phyloP scores from a whole-genome alignment of 345 rosid genomes.

The Eucalyptus coolabah region DNA sequence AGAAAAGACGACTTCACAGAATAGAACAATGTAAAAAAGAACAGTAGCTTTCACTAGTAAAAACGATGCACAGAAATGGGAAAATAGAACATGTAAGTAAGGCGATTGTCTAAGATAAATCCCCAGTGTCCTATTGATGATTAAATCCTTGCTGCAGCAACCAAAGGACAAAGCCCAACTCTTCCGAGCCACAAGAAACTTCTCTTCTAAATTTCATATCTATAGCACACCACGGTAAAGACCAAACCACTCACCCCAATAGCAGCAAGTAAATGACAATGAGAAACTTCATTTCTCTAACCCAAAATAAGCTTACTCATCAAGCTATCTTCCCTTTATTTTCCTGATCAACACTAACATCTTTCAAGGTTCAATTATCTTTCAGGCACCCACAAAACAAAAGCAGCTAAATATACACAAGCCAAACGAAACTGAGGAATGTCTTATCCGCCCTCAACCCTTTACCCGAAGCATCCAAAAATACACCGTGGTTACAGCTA shows the following conservation, averaged over 20 bases:
- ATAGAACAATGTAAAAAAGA: not conserved
- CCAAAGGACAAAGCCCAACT: not conserved
- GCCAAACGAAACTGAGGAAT: not conserved
- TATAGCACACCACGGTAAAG: not conserved
- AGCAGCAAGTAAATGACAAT: not conserved
- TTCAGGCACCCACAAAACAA: not conserved
- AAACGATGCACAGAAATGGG: not conserved
- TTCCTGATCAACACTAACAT: not conserved
- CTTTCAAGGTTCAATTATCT: not conserved
- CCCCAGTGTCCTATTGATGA: not conserved
- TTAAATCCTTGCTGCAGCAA: not conserved
- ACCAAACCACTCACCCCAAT: not conserved
- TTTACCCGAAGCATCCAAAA: not conserved
- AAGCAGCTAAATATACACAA: not conserved
- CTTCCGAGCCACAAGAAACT: not conserved
- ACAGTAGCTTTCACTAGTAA: not conserved
- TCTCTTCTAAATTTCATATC: not conserved
- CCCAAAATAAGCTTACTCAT: not conserved
- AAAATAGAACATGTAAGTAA: not conserved
- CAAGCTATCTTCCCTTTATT: not conserved
- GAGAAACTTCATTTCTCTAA: not conserved
- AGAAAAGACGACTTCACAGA: not conserved
- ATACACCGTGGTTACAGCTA: not conserved
- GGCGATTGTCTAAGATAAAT: not conserved
- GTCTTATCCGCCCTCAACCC: not conserved